phyloP scores from a whole-genome alignment of 2,329 filamentous ascomycete genomes.

The Dryadomyces quercus-mongolicae region DNA sequence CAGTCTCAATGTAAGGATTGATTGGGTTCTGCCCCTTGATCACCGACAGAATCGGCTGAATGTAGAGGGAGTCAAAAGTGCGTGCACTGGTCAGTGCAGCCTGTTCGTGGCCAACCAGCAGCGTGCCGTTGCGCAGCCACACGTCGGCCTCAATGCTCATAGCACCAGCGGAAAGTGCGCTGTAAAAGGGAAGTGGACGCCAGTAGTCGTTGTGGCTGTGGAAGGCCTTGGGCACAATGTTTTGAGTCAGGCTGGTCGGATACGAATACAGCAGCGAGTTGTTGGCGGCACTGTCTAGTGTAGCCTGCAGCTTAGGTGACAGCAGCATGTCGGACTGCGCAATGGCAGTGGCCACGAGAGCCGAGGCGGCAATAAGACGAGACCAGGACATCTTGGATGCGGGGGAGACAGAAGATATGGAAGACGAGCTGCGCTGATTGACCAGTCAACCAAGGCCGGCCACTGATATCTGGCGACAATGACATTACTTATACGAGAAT shows the following conservation, averaged over 20 bases:
- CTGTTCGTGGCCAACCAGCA: constrained; percentile 51
- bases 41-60: constrained; percentile 47
- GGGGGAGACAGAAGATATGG: background rate
- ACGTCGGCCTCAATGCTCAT: constrained; percentile 58
- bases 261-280: constrained; percentile 32
- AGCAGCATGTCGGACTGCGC: constrained; percentile 10
- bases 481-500: too few relatives aligned
- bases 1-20: constrained; percentile 23
- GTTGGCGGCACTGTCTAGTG: constrained; percentile 15
- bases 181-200: constrained; percentile 49
- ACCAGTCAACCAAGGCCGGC: background rate
- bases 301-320: constrained; percentile 6
- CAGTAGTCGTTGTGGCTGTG: constrained; percentile 65
- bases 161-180: constrained; percentile 47
- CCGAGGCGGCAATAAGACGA: background rate
- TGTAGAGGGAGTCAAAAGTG: constrained; percentile 48
- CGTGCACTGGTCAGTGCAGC: constrained; percentile 38
- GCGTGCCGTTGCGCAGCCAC: constrained; percentile 40
- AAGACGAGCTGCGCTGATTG: background rate
- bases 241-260: constrained; percentile 38
- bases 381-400: background rate
- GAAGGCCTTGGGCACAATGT: constrained; percentile 41
- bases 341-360: background rate
- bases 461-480: too few relatives aligned
- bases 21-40: constrained; percentile 39